These are phyloP conservation scores for Puccinellia tenuiflora DNA, from an alignment of 176 grass and related monocot genomes.

Conservation along the genomic window DNA sequence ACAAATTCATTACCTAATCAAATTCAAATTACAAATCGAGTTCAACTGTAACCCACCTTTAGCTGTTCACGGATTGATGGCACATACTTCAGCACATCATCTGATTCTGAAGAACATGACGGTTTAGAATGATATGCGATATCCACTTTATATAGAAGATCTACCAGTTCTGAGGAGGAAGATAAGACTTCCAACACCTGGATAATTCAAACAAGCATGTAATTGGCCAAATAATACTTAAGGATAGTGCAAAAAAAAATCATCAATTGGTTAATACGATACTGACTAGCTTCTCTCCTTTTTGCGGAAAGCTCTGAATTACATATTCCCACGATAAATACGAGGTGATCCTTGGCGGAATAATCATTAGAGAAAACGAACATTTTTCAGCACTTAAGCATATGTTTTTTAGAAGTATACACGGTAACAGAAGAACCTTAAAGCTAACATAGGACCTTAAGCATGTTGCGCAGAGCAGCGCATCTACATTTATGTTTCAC, in stretches of 20 bases:
- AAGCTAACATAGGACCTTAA: background rate
- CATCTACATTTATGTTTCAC: background rate
- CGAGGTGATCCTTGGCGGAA: background rate
- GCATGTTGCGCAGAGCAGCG: background rate
- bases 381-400: background rate
- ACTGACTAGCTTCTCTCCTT: background rate
- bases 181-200: conserved; percentile 65
- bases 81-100: conserved; percentile 61
- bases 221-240: background rate
- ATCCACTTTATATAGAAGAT: conserved; percentile 60
- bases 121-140: conserved; percentile 44
- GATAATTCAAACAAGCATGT: conserved; percentile 14
- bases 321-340: background rate
- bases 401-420: background rate
- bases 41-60: conserved; percentile 28
- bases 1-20: background rate
- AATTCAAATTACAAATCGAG: background rate
- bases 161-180: conserved; percentile 46
- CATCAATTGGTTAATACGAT: background rate
- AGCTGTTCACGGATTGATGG: conserved; percentile 65
- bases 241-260: background rate
- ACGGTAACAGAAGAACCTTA: too few species aligned
- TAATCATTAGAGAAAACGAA: background rate
- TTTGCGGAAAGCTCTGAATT: background rate
- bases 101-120: conserved; percentile 29